A percentile compares a stretch with the other conserved stretches of the same genome.
Conservation (phyloP, 768 basidiomycete genomes). For the Hericium erinaceus region DNA sequence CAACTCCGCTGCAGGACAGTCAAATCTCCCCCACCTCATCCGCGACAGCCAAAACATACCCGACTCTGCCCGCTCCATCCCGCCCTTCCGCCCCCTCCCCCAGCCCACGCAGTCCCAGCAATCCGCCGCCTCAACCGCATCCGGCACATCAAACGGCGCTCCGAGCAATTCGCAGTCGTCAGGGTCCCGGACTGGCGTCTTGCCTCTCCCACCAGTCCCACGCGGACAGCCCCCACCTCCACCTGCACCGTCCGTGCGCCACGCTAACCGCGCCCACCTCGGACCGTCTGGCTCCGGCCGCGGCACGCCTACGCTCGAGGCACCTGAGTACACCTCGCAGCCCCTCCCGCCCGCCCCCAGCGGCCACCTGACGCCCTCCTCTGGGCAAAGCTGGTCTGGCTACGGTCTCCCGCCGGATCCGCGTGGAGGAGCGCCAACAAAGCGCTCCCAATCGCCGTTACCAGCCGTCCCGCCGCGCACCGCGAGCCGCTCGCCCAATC, state of each 20-base stretch:
- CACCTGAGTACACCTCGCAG: slow-evolving; percentile 26
- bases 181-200: slow-evolving; percentile 38
- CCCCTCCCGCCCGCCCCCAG: slow-evolving; percentile 26
- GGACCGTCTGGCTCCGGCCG: slow-evolving; percentile 23
- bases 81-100: slow-evolving; percentile 37
- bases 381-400: slow-evolving; percentile 17
- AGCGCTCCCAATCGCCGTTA: slow-evolving; percentile 28
- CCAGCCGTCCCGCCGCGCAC: slow-evolving; percentile 25
- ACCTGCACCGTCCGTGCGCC: slow-evolving; percentile 24
- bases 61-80: slow-evolving; percentile 37
- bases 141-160: slow-evolving; percentile 9
- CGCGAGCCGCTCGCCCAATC: slow-evolving; percentile 22
- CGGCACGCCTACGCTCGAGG: slow-evolving; percentile 50
- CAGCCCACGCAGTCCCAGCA: slow-evolving; percentile 24
- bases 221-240: slow-evolving; percentile 43
- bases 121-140: slow-evolving; percentile 17
- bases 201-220: slow-evolving; percentile 64
- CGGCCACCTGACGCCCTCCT: slow-evolving; percentile 19
- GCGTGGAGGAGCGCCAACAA: slow-evolving; percentile 40
- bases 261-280: slow-evolving; percentile 18
- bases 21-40: slow-evolving; percentile 65
- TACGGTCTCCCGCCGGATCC: slow-evolving; percentile 57
- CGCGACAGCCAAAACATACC: slow-evolving; percentile 42
- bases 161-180: slow-evolving; percentile 30
- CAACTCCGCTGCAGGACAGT: slow-evolving; percentile 36